Conservation (phyloP, 1,284 basidiomycete species). For the Irpex lacteus region DNA sequence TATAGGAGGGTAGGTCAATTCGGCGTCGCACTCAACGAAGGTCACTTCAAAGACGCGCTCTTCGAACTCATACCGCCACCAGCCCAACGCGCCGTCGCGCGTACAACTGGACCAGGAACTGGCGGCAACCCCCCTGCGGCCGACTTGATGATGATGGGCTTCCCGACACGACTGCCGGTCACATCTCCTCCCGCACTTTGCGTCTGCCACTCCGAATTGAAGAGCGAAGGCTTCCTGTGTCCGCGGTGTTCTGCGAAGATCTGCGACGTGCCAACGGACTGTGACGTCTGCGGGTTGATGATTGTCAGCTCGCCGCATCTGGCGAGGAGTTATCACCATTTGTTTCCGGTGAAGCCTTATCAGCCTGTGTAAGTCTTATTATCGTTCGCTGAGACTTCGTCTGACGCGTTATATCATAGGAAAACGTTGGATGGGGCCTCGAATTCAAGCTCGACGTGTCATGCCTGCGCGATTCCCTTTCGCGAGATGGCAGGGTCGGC, state of each 20-base stretch:
- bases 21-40: constrained; percentile 95
- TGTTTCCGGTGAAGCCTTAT: constrained; percentile 88
- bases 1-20: constrained; percentile 65
- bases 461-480: constrained; percentile 73
- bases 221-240: constrained; percentile 91
- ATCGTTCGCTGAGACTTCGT: background rate
- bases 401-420: constrained; percentile 26
- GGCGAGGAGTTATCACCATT: constrained; percentile 91
- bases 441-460: constrained; percentile 46
- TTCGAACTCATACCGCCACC: constrained; percentile 97
- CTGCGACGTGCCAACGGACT: constrained; percentile 98
- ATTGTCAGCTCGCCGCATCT: constrained; percentile 97
- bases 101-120: constrained; percentile 42
- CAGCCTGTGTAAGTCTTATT: constrained; percentile 67
- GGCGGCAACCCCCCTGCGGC: constrained; percentile 57
- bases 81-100: constrained; percentile 67
- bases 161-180: constrained; percentile 88
- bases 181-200: constrained; percentile 83
- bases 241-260: constrained; percentile 91
- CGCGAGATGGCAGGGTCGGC: constrained; percentile 28
- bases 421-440: constrained; percentile 36
- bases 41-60: constrained; percentile 92
- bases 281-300: constrained; percentile 95
- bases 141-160: constrained; percentile 99
- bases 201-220: constrained; percentile 90